Conservation (phyloP, 2,329 filamentous ascomycete species). For the Neospermospora avenae region DNA sequence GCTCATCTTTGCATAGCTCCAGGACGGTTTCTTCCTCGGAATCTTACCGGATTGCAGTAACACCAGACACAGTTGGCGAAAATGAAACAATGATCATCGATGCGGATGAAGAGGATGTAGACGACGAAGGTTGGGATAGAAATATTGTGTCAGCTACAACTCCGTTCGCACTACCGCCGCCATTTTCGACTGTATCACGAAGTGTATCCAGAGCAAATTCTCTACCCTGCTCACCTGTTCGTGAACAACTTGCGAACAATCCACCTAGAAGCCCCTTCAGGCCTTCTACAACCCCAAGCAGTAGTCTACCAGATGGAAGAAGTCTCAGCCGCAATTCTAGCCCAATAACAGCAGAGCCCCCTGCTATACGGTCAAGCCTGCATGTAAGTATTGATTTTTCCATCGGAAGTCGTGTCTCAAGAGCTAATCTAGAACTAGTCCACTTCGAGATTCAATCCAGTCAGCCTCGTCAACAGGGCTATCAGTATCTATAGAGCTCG, state of each 20-base stretch:
- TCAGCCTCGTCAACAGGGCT: constrained; percentile 6
- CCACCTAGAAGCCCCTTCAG: constrained; percentile 16
- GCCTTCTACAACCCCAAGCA: constrained; percentile 5
- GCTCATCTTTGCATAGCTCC: constrained; percentile 29
- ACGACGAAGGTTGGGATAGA: neutral
- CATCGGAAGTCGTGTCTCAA: neutral
- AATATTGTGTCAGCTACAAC: constrained; percentile 19
- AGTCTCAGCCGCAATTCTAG: neutral
- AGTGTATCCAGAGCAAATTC: constrained; percentile 22
- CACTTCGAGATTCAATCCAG: constrained; percentile 5
- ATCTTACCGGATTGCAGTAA: neutral
- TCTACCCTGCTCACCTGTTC: constrained; percentile 19
- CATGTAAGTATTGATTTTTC: constrained; percentile 4
- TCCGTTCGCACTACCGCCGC: constrained; percentile 28
- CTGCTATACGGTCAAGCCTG: constrained; percentile 5
- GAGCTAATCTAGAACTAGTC: constrained; percentile 5
- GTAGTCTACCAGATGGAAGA: neutral
- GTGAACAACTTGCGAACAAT: neutral
- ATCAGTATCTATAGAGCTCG: constrained; percentile 14
- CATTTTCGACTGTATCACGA: constrained; percentile 31
- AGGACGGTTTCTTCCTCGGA: constrained; percentile 17
- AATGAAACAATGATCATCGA: neutral
- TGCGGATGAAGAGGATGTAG: neutral
- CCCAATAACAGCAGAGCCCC: neutral
- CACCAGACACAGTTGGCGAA: neutral